Percentiles rank a stretch among this genome's conserved stretches.
These are phyloP conservation scores for Nitzschia sp. DNA, from an alignment of 108 stramenopile genomes.

Conservation along the genomic window DNA sequence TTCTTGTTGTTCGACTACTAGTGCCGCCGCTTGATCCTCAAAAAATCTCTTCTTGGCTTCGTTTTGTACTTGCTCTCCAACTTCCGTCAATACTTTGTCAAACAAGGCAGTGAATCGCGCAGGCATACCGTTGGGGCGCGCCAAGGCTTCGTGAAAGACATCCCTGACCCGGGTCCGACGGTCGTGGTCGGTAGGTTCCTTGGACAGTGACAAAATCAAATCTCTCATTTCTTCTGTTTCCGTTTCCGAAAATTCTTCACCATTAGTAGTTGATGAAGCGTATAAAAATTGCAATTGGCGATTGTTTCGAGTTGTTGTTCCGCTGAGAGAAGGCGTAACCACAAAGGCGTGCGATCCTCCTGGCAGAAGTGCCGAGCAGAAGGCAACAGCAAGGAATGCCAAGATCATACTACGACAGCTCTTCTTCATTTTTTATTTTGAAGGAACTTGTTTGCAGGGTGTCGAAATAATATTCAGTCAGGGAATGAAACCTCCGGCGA, in stretches of 20 bases:
- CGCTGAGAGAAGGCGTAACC: too few species aligned
- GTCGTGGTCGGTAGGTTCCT: slow-evolving; percentile 55
- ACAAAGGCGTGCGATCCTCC: too few species aligned
- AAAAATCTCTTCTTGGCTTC: slow-evolving; percentile 44
- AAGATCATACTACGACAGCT: too few species aligned
- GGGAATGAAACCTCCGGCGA: too few species aligned
- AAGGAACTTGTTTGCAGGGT: too few species aligned
- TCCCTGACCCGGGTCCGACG: slow-evolving; percentile 42
- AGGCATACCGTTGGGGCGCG: slow-evolving; percentile 32
- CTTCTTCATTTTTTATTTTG: too few species aligned
- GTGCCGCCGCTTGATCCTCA: slow-evolving; percentile 19
- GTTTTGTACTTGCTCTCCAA: slow-evolving; percentile 65
- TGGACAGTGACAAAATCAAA: slow-evolving; percentile 56
- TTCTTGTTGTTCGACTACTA: neutral
- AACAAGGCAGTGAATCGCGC: slow-evolving; percentile 42
- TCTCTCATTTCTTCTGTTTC: slow-evolving; percentile 70
- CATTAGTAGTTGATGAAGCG: neutral
- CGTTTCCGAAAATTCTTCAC: slow-evolving; percentile 30
- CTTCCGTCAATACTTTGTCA: slow-evolving; percentile 30
- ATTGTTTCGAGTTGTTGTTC: too few species aligned
- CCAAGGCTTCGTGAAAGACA: slow-evolving; percentile 59
- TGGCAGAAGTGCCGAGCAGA: too few species aligned
- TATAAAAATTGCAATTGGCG: too few species aligned
- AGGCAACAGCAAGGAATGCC: too few species aligned
- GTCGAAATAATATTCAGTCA: too few species aligned